Evolutionary conservation across 768 basidiomycete genomes (phyloP).

Genomic region (Hericium alpestre): DNA sequence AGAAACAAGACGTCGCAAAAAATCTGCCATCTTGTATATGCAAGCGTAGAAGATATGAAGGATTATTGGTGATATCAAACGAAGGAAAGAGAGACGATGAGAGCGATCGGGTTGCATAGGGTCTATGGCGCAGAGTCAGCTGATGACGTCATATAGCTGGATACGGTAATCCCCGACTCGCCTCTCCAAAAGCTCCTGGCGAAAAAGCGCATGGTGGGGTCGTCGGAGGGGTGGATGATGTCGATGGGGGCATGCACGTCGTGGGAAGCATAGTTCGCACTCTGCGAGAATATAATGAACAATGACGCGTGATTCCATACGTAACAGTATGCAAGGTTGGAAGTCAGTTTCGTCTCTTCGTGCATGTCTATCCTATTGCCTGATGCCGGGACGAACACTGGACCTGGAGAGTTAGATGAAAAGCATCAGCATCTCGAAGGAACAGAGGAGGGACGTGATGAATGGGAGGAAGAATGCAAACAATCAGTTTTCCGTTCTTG

Average conservation of each 20-base stretch:
- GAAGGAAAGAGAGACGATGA: background rate
- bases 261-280: no score
- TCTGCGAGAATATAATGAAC: no score
- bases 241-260: no score
- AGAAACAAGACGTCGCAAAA: slow-evolving; percentile 66
- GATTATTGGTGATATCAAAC: background rate
- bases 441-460: background rate
- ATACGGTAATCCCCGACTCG: background rate
- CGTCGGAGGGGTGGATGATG: no score
- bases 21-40: slow-evolving; percentile 42
- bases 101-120: background rate
- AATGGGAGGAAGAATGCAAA: background rate
- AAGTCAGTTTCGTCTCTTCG: no score
- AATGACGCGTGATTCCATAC: no score
- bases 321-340: no score
- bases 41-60: background rate
- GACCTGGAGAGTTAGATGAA: background rate
- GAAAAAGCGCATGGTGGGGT: no score
- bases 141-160: background rate
- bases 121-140: background rate
- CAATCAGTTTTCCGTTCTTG: slow-evolving; percentile 56
- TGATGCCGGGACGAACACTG: no score
- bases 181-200: no score
- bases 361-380: no score
- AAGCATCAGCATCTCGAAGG: background rate